Percentiles rank a stretch among this genome's conserved stretches.
phyloP scores from a whole-genome alignment of 2,329 filamentous ascomycete genomes.

The Aspergillus sp. region DNA sequence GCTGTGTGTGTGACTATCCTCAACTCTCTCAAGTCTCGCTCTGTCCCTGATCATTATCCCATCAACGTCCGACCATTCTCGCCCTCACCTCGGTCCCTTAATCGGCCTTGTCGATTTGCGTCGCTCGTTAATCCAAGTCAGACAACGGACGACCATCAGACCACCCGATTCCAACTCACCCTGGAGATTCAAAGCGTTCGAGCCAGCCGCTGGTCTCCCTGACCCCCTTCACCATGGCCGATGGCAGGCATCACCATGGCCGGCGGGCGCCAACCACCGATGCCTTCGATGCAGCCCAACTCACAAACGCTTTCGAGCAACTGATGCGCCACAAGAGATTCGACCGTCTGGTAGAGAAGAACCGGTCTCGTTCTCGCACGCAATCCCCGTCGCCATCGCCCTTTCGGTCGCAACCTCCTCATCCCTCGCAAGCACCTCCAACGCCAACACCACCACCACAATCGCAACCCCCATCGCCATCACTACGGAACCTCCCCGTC shows the following conservation, averaged over 20 bases:
- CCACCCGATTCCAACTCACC: slow-evolving; percentile 11
- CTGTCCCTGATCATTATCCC: slow-evolving; percentile 7
- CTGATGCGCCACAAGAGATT: slow-evolving; percentile 82
- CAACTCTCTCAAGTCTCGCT: slow-evolving; percentile 14
- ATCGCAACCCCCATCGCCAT: slow-evolving; percentile 34
- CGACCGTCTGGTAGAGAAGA: slow-evolving; percentile 71
- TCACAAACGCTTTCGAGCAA: slow-evolving; percentile 83
- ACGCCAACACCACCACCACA: slow-evolving; percentile 18
- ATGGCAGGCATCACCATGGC: slow-evolving; percentile 34
- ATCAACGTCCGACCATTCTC: slow-evolving; percentile 4
- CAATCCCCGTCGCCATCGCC: slow-evolving; percentile 53
- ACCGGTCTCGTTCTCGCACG: slow-evolving; percentile 58
- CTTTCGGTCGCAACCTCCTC: slow-evolving; percentile 24
- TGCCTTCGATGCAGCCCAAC: slow-evolving; percentile 72
- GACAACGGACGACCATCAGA: not conserved
- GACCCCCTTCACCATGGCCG: slow-evolving; percentile 36
- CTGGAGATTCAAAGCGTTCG: slow-evolving; percentile 25
- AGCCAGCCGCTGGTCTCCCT: slow-evolving; percentile 26
- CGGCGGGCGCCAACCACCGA: slow-evolving; percentile 29
- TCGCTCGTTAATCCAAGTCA: not conserved
- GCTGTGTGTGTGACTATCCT: slow-evolving; percentile 24
- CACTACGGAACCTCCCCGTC: slow-evolving; percentile 62
- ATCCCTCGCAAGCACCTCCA: slow-evolving; percentile 37
- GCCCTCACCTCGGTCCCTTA: slow-evolving; percentile 3
- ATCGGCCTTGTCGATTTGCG: not conserved